Evolutionary conservation across 176 grass and related monocot species (phyloP).

Genomic region (Pontederia paniculata): DNA sequence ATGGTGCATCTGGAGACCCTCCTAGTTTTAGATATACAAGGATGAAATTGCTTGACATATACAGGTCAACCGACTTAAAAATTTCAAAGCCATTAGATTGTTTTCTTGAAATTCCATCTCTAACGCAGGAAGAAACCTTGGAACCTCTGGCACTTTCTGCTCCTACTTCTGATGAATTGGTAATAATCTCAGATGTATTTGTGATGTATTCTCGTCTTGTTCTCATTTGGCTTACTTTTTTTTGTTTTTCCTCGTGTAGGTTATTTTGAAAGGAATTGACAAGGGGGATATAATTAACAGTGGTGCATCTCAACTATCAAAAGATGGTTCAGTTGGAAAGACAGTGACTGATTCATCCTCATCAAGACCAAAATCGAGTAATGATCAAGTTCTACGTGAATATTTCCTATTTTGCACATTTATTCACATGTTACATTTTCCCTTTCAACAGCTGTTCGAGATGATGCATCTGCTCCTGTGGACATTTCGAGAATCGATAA

Average conservation of each 20-base stretch:
- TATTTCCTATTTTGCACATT: constrained; percentile 9
- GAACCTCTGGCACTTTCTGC: constrained; percentile 82
- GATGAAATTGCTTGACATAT: constrained; percentile 96
- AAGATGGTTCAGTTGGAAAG: constrained; percentile 73
- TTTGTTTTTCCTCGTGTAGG: constrained; percentile 29
- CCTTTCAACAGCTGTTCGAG: constrained; percentile 23
- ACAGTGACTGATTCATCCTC: constrained; percentile 23
- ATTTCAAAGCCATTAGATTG: constrained; percentile 45
- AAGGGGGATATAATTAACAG: constrained; percentile 87
- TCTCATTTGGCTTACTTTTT: constrained; percentile 4
- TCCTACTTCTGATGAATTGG: constrained; percentile 70
- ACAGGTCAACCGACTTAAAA: constrained; percentile 64
- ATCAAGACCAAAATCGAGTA: constrained; percentile 42
- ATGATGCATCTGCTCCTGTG: constrained; percentile 38
- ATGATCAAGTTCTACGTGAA: constrained; percentile 1
- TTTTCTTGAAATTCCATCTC: constrained; percentile 45
- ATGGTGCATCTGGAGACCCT: constrained; percentile 45
- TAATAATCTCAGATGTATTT: constrained; percentile 29
- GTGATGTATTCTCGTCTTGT: not conserved
- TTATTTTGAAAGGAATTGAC: constrained; percentile 85
- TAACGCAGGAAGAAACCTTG: constrained; percentile 51
- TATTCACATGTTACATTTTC: constrained; percentile 3
- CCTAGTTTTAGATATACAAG: constrained; percentile 66
- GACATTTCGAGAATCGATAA: constrained; percentile 49
- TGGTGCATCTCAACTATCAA: constrained; percentile 60